Percentiles rank a stretch among this genome's conserved stretches.
These are phyloP conservation scores for Dalechampia spathulata DNA, from an alignment of 441 rosid species.

Conservation along the genomic window DNA sequence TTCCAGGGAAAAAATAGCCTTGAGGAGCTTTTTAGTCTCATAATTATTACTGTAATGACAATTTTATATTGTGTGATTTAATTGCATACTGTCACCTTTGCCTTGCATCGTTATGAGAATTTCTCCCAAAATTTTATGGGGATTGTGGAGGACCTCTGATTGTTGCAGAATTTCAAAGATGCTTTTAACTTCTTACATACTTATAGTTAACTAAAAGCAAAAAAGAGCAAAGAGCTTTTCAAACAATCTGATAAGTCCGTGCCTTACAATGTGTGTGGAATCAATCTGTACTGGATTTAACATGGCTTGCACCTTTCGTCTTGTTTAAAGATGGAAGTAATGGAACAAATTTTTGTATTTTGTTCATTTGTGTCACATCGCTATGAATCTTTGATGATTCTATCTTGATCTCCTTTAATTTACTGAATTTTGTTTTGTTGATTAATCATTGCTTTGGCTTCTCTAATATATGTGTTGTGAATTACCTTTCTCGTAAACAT, in stretches of 20 bases:
- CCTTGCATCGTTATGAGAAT: not conserved
- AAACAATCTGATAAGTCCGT: not conserved
- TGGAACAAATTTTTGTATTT: too few species aligned
- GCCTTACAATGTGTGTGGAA: not conserved
- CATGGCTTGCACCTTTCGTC: not conserved
- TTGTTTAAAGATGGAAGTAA: too few species aligned
- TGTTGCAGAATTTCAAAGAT: not conserved
- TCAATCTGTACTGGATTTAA: not conserved
- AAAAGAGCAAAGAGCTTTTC: not conserved
- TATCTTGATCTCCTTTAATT: not conserved
- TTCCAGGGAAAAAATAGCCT: not conserved
- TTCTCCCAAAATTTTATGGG: not conserved
- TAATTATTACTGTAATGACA: not conserved
- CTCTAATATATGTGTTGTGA: slow-evolving; percentile 8
- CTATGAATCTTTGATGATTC: too few species aligned
- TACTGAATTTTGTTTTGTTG: not conserved
- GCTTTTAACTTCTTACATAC: too few species aligned
- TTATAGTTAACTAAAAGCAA: not conserved
- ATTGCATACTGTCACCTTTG: not conserved
- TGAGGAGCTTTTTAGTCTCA: not conserved
- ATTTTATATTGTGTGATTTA: not conserved
- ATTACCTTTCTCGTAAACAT: slow-evolving; percentile 25
- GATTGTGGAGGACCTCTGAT: not conserved
- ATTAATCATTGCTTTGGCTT: not conserved
- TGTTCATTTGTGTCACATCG: too few species aligned